These are phyloP conservation scores for Saccharomycopsis crataegensis DNA, from an alignment of 1,139 yeast genomes.

Conservation along the genomic window DNA sequence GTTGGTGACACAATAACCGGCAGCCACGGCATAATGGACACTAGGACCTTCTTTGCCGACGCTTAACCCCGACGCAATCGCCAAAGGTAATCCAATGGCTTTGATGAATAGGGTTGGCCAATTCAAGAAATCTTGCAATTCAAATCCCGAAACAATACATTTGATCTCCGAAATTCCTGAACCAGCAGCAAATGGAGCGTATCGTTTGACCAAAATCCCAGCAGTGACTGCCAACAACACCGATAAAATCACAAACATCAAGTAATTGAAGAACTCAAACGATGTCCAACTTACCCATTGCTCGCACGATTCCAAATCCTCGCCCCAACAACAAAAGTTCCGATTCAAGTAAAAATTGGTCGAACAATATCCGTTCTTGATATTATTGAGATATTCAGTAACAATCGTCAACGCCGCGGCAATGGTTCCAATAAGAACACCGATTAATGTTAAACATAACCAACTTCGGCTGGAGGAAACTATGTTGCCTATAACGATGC, in stretches of 20 bases:
- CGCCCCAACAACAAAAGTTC: constrained; percentile 78
- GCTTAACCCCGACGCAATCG: constrained; percentile 74
- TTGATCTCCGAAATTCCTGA: constrained; percentile 96
- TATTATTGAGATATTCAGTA: constrained; percentile 79
- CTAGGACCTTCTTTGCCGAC: constrained; percentile 86
- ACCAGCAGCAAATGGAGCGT: constrained; percentile 92
- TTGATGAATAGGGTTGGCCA: constrained; percentile 69
- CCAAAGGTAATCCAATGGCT: constrained; percentile 73
- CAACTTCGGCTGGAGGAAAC: constrained; percentile 57
- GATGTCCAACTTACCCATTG: constrained; percentile 54
- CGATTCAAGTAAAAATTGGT: constrained; percentile 62
- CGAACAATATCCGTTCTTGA: constrained; percentile 72
- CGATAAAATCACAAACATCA: constrained; percentile 53
- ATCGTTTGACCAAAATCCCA: constrained; percentile 57
- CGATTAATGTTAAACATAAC: constrained; percentile 69
- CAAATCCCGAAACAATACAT: constrained; percentile 89
- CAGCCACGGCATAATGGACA: constrained; percentile 81
- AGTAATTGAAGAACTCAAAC: constrained; percentile 41
- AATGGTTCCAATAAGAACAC: constrained; percentile 66
- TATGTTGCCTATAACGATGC: constrained; percentile 23
- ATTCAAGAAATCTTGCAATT: constrained; percentile 69
- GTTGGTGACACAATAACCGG: constrained; percentile 59
- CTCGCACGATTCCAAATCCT: constrained; percentile 36
- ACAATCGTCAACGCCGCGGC: constrained; percentile 78
- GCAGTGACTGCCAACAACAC: constrained; percentile 55